Conservation (phyloP, 225 moss, liverwort and hornwort species). For the Marchantia polymorpha region DNA sequence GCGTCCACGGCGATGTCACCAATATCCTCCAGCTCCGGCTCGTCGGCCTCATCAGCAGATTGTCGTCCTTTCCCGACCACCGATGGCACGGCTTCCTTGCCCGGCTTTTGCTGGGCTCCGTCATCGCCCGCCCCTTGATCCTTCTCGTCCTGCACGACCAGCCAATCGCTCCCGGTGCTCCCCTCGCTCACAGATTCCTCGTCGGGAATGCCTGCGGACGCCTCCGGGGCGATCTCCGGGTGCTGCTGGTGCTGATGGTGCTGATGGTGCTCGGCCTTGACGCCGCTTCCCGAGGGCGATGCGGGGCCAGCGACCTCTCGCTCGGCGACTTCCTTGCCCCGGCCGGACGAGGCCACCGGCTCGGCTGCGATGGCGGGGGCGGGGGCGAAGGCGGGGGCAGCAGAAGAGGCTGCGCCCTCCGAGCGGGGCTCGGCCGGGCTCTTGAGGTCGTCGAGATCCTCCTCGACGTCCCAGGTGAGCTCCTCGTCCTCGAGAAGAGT, state of each 20-base stretch:
- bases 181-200: constrained; percentile 93
- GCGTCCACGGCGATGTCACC: constrained; percentile 28
- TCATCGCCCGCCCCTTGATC: constrained; percentile 37
- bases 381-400: too few relatives aligned
- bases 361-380: too few relatives aligned
- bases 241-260: too few relatives aligned
- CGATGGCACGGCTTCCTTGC: constrained; percentile 27
- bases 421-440: constrained; percentile 19
- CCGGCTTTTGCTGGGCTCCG: constrained; percentile 11
- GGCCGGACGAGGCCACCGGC: background rate
- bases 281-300: constrained; percentile 21
- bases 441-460: constrained; percentile 55
- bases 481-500: constrained; percentile 67
- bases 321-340: constrained; percentile 18
- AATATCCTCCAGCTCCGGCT: constrained; percentile 39
- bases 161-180: constrained; percentile 92
- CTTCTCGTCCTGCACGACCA: constrained; percentile 88
- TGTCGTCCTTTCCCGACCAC: constrained; percentile 18
- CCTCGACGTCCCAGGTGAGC: constrained; percentile 92
- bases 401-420: background rate
- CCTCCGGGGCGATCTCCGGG: constrained; percentile 27
- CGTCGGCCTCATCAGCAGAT: constrained; percentile 27
- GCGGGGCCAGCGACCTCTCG: background rate
- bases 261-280: constrained; percentile 10
- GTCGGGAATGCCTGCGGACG: constrained; percentile 44